Conservation (phyloP, 139 green algal species). For the Chlamydomonas asymmetrica region DNA sequence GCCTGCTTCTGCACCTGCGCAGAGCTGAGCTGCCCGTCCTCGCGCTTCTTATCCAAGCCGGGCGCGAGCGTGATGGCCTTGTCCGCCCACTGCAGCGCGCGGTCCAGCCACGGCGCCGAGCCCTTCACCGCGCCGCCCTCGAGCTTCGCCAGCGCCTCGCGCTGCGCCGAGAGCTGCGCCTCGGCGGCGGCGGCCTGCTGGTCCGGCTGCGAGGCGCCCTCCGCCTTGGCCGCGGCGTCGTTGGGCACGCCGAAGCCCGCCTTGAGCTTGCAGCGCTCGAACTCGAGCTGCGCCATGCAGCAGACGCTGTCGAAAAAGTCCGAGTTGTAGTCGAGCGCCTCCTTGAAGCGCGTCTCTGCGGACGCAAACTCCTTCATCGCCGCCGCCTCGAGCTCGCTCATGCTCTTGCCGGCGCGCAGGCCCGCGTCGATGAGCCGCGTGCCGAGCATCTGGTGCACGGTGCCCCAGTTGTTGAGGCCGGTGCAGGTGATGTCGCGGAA, state of each 20-base stretch:
- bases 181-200: not conserved
- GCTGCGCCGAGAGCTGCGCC: constrained; percentile 2
- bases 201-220: not conserved
- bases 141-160: constrained; percentile 30
- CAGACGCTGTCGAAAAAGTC: constrained; percentile 15
- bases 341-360: constrained; percentile 25
- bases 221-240: constrained; percentile 11
- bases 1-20: too few species aligned
- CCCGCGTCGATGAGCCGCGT: constrained; percentile 13
- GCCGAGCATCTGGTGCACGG: constrained; percentile 39
- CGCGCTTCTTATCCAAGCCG: not conserved
- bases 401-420: constrained; percentile 13
- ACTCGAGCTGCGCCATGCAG: constrained; percentile 22
- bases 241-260: constrained; percentile 21
- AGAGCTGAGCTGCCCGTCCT: constrained; percentile 10
- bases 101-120: not conserved
- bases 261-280: constrained; percentile 22
- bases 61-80: constrained; percentile 18
- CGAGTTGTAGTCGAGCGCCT: constrained; percentile 26
- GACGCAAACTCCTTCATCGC: constrained; percentile 33
- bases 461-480: constrained; percentile 71
- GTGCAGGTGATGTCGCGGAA: constrained; percentile 73
- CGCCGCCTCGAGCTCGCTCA: constrained; percentile 11
- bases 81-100: constrained; percentile 2
- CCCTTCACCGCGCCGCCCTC: not conserved